A percentile compares a stretch with the other conserved stretches of the same genome.
These are phyloP conservation scores for Eimeria maxima DNA, from an alignment of 169 alveolate species.

Conservation along the genomic window DNA sequence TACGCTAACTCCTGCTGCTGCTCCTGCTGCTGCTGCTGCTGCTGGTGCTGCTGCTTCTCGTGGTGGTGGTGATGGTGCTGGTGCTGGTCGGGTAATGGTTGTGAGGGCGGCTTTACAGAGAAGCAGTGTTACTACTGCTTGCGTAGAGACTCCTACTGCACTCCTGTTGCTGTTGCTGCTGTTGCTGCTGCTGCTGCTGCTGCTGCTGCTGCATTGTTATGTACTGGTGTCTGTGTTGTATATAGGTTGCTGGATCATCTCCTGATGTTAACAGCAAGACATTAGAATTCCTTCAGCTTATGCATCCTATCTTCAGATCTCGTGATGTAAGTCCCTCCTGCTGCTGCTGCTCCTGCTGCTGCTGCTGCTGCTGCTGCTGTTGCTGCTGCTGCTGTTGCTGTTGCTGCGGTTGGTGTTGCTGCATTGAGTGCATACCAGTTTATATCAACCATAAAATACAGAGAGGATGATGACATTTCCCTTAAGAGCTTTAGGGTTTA, in stretches of 20 bases:
- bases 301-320: constrained; percentile 70
- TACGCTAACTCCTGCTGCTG: too few species aligned
- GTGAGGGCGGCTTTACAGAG: background rate
- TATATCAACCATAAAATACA: too few species aligned
- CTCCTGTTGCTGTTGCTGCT: too few species aligned
- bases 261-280: constrained; percentile 59
- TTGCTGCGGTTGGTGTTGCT: background rate
- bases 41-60: constrained; percentile 60
- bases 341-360: constrained; percentile 65
- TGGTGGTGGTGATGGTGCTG: background rate
- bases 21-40: background rate
- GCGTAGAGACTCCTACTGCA: background rate
- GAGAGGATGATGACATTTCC: too few species aligned
- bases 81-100: background rate
- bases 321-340: constrained; percentile 72
- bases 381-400: background rate
- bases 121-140: background rate
- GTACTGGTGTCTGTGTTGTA: background rate
- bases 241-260: constrained; percentile 54
- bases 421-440: too few species aligned
- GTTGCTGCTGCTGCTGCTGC: constrained; percentile 32
- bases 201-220: background rate
- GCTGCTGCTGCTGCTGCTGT: too few species aligned
- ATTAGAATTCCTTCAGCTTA: constrained; percentile 25
- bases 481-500: constrained; percentile 27